phyloP scores from a whole-genome alignment of 1,284 basidiomycete genomes.

The Irpex lacteus region DNA sequence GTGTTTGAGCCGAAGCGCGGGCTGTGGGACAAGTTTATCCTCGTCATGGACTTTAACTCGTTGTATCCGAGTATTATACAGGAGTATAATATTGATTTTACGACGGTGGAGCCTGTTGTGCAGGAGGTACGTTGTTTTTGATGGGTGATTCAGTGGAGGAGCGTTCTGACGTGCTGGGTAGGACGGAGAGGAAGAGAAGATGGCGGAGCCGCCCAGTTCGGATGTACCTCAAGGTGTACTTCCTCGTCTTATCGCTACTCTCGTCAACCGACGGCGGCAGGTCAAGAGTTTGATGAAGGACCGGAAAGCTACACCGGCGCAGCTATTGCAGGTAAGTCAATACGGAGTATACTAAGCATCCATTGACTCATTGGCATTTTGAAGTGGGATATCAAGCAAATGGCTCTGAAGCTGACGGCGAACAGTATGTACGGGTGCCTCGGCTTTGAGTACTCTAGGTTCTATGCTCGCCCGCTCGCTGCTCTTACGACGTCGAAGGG shows the following conservation, averaged over 20 bases:
- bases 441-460: constrained; percentile 95
- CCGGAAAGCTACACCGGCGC: constrained; percentile 69
- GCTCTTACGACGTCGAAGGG: constrained; percentile 98
- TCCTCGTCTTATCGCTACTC: constrained; percentile 92
- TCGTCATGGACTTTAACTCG: constrained; percentile 99
- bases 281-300: constrained; percentile 98
- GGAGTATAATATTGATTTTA: constrained; percentile 99
- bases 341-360: not conserved
- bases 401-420: constrained; percentile 96
- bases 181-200: constrained; percentile 74
- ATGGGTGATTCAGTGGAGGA: too few species aligned
- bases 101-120: constrained; percentile 81
- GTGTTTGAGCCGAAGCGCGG: constrained; percentile 98
- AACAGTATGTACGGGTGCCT: constrained; percentile 99
- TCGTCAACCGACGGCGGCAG: constrained; percentile 86
- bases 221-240: constrained; percentile 85
- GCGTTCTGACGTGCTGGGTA: constrained; percentile 25
- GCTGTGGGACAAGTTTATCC: constrained; percentile 94
- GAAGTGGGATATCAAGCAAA: constrained; percentile 95
- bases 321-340: constrained; percentile 75
- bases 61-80: constrained; percentile 99
- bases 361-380: not conserved
- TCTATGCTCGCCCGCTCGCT: constrained; percentile 96
- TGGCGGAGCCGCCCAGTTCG: constrained; percentile 83
- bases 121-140: constrained; percentile 47